Conservation (phyloP, 2,329 filamentous ascomycete species). For the Immersiporthe knoxdaviesiana region DNA sequence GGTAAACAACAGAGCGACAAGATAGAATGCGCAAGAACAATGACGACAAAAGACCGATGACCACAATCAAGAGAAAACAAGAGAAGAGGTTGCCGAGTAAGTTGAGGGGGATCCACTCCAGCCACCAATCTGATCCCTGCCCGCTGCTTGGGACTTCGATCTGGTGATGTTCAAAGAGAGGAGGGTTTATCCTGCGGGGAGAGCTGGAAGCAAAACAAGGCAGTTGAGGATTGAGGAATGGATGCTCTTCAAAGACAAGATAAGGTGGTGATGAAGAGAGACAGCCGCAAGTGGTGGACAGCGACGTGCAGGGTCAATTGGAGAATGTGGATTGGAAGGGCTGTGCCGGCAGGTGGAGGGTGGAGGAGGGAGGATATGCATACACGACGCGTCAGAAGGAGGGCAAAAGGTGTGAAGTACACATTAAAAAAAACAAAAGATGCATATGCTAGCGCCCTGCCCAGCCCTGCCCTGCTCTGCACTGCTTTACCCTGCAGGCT, state of each 20-base stretch:
- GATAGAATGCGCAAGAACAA: neutral
- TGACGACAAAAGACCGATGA: neutral
- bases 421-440: neutral
- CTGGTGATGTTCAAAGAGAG: neutral
- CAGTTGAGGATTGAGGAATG: no score
- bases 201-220: no score
- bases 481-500: neutral
- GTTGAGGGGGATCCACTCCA: conserved; percentile 17
- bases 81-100: conserved; percentile 9
- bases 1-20: conserved; percentile 11
- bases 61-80: neutral
- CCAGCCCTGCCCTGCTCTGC: neutral
- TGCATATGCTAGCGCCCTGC: neutral
- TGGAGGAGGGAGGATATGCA: neutral
- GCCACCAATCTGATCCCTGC: conserved; percentile 20
- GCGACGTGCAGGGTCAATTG: no score
- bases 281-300: neutral
- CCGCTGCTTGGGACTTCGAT: neutral
- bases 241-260: neutral
- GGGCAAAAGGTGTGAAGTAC: neutral
- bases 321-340: no score
- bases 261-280: neutral
- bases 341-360: no score
- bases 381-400: neutral
- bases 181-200: neutral